Evolutionary conservation across 2,329 filamentous ascomycete species (phyloP).

Genomic region (Aspergillus pseudoterreus): DNA sequence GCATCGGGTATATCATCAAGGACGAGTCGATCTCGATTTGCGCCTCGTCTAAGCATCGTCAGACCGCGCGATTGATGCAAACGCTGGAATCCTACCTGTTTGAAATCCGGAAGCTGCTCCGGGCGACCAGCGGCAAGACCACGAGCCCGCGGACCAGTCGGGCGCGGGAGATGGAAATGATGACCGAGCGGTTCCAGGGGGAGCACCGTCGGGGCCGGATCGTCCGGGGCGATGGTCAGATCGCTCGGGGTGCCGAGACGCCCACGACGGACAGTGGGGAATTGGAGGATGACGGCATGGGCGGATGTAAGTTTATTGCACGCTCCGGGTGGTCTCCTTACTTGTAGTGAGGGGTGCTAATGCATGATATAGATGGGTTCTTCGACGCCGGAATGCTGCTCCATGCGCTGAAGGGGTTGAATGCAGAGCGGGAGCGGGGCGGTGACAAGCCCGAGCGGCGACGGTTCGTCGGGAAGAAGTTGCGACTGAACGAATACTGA

Average conservation of each 20-base stretch:
- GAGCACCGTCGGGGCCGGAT: constrained; percentile 66
- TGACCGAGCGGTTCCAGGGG: constrained; percentile 38
- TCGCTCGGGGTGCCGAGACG: constrained; percentile 52
- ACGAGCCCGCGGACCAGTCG: constrained; percentile 53
- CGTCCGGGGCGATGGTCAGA: constrained; percentile 55
- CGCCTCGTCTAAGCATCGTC: constrained; percentile 86
- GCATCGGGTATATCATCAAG: constrained; percentile 99
- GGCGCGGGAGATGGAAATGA: constrained; percentile 57
- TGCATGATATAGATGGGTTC: constrained; percentile 69
- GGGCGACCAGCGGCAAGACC: constrained; percentile 60
- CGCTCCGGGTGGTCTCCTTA: constrained; percentile 7
- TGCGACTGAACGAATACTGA: constrained; percentile 46
- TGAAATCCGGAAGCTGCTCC: constrained; percentile 80
- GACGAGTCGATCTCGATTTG: constrained; percentile 87
- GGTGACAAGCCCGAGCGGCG: constrained; percentile 35
- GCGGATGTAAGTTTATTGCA: constrained; percentile 74
- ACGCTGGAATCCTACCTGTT: constrained; percentile 85
- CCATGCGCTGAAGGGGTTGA: constrained; percentile 70
- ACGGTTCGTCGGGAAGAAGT: constrained; percentile 46
- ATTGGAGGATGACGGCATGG: constrained; percentile 80
- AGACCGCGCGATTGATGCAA: constrained; percentile 86
- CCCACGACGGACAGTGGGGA: constrained; percentile 66
- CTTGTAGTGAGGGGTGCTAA: constrained; percentile 9
- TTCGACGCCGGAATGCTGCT: constrained; percentile 95
- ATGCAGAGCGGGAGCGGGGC: constrained; percentile 31